phyloP scores from a whole-genome alignment of 2,329 filamentous ascomycete species.

The Beauveria sp. region DNA sequence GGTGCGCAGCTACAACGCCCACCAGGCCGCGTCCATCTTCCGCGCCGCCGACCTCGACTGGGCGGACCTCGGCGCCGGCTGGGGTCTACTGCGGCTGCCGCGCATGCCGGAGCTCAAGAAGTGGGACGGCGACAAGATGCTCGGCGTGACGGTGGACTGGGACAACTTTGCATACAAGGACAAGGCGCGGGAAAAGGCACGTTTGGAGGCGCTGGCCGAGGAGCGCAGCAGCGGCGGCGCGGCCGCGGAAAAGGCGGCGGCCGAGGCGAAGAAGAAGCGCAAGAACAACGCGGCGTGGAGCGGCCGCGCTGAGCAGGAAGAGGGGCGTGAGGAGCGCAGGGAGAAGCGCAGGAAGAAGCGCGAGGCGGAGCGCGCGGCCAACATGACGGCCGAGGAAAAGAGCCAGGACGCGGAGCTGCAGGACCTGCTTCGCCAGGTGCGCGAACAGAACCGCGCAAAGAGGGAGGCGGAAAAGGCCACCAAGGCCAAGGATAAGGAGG shows the following conservation, averaged over 20 bases:
- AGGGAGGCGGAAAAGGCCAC: constrained; percentile 16
- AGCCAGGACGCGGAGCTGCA: constrained; percentile 55
- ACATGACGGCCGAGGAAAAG: constrained; percentile 65
- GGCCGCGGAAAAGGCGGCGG: constrained; percentile 30
- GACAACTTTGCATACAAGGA: constrained; percentile 64
- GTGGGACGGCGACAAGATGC: constrained; percentile 60
- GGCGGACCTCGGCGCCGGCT: constrained; percentile 70
- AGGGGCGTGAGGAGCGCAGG: constrained; percentile 50
- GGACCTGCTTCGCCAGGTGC: constrained; percentile 56
- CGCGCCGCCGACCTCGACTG: constrained; percentile 75
- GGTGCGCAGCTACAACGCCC: constrained; percentile 85
- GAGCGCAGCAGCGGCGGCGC: constrained; percentile 32
- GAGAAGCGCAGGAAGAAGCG: constrained; percentile 58
- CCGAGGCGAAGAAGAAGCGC: constrained; percentile 46
- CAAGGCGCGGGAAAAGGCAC: constrained; percentile 59
- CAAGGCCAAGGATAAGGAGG: constrained; percentile 27
- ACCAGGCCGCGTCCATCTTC: constrained; percentile 89
- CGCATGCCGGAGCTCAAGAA: constrained; percentile 86
- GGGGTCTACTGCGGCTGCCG: constrained; percentile 79
- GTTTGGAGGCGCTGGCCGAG: constrained; percentile 48
- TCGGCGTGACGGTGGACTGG: constrained; percentile 60
- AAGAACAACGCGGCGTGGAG: constrained; percentile 66
- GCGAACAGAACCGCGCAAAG: constrained; percentile 46
- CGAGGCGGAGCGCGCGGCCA: constrained; percentile 54
- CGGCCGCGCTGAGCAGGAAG: constrained; percentile 58